phyloP scores from a whole-genome alignment of 2,329 filamentous ascomycete species.

The Aureobasidium lini region DNA sequence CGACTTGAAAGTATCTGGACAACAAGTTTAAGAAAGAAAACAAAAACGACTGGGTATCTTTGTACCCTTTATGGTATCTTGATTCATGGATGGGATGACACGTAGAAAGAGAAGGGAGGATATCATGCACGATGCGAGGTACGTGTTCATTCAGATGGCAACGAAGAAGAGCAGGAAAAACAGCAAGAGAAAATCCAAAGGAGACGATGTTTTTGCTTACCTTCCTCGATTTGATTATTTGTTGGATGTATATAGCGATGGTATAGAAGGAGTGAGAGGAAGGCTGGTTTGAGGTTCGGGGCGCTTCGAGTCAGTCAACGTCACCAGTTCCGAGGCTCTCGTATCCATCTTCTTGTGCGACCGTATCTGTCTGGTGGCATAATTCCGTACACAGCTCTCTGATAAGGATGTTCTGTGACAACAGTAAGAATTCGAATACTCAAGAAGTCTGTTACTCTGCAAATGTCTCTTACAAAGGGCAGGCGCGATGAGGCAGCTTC shows the following conservation, averaged over 20 bases:
- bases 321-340: not conserved
- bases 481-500: no score
- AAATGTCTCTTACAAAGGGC: no score
- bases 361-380: no score
- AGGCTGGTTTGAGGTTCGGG: not conserved
- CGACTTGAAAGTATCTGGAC: no score
- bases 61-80: not conserved
- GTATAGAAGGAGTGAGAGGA: not conserved
- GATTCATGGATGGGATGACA: not conserved
- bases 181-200: no score
- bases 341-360: not conserved
- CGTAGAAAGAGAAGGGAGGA: not conserved
- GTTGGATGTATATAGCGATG: not conserved
- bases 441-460: no score
- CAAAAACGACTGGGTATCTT: no score
- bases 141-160: not conserved
- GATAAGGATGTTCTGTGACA: no score
- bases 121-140: not conserved
- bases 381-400: no score
- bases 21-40: no score
- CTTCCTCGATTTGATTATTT: not conserved
- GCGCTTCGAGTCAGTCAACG: not conserved
- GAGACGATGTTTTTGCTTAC: not conserved
- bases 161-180: no score
- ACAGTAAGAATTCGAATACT: no score